These are phyloP conservation scores for Dendrobium huoshanense DNA, from an alignment of 106 monocot species.

Conservation along the genomic window DNA sequence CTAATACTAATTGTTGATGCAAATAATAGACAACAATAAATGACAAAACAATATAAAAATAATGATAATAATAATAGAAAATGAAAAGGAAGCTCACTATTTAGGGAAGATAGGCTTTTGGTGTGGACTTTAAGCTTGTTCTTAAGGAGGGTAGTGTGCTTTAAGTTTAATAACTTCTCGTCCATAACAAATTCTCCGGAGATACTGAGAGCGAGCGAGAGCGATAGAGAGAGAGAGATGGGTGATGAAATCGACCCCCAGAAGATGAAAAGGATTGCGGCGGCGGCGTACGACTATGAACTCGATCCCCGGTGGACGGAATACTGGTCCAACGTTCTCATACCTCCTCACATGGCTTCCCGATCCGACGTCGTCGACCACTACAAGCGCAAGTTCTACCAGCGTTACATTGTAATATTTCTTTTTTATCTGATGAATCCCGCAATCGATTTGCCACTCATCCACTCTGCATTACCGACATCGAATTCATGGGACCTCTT, in stretches of 20 bases:
- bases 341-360: constrained; percentile 62
- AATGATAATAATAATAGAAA: no score
- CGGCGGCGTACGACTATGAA: constrained; percentile 76
- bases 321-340: constrained; percentile 70
- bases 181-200: not conserved
- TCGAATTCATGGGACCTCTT: not conserved
- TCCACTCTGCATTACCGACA: not conserved
- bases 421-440: not conserved
- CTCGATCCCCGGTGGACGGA: constrained; percentile 53
- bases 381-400: constrained; percentile 89
- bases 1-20: no score
- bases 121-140: no score
- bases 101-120: no score
- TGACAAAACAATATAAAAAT: no score
- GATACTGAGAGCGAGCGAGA: not conserved
- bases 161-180: no score
- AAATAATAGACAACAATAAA: no score
- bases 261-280: constrained; percentile 42
- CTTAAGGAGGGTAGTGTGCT: no score
- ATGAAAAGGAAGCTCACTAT: no score
- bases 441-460: not conserved
- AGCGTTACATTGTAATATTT: constrained; percentile 44
- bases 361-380: constrained; percentile 48
- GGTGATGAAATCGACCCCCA: constrained; percentile 19
- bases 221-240: constrained; percentile 10